A percentile compares a stretch with the other conserved stretches of the same genome.
These are phyloP conservation scores for Pichia terricola DNA, from an alignment of 1,139 yeast genomes.

Conservation along the genomic window DNA sequence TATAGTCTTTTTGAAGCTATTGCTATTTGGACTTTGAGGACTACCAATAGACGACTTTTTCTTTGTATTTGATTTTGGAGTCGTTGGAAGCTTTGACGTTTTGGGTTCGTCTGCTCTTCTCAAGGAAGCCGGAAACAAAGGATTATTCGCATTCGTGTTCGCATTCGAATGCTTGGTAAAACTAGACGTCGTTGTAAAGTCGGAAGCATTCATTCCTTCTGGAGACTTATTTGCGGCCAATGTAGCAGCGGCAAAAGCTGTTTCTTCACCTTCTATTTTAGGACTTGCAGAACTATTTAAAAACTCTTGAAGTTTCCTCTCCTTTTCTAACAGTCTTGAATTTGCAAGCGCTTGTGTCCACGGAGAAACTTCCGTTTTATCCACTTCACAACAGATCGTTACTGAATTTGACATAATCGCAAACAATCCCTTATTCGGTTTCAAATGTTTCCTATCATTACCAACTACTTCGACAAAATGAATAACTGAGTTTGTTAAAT, in stretches of 20 bases:
- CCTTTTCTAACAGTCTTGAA: slow-evolving; percentile 38
- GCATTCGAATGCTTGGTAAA: neutral
- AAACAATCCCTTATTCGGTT: slow-evolving; percentile 36
- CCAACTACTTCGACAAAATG: slow-evolving; percentile 44
- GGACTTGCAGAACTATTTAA: slow-evolving; percentile 24
- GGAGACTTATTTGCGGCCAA: slow-evolving; percentile 16
- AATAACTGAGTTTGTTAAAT: slow-evolving; percentile 37
- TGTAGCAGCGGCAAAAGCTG: slow-evolving; percentile 24
- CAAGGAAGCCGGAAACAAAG: slow-evolving; percentile 3
- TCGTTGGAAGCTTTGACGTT: neutral
- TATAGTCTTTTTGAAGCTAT: slow-evolving; percentile 1
- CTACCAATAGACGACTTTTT: neutral
- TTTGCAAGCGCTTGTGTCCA: slow-evolving; percentile 52
- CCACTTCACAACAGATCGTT: slow-evolving; percentile 50
- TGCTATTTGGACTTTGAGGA: too few relatives aligned
- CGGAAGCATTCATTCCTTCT: neutral
- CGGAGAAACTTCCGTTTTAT: slow-evolving; percentile 38
- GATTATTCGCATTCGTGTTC: neutral
- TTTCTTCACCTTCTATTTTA: slow-evolving; percentile 1
- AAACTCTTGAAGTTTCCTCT: slow-evolving; percentile 27
- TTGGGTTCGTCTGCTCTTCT: neutral
- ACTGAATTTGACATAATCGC: slow-evolving; percentile 41
- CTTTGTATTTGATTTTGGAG: neutral
- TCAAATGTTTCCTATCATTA: slow-evolving; percentile 21
- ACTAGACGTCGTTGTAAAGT: too few relatives aligned